phyloP scores from a whole-genome alignment of 805 yeast genomes.

The Metschnikowia bowlesiae region DNA sequence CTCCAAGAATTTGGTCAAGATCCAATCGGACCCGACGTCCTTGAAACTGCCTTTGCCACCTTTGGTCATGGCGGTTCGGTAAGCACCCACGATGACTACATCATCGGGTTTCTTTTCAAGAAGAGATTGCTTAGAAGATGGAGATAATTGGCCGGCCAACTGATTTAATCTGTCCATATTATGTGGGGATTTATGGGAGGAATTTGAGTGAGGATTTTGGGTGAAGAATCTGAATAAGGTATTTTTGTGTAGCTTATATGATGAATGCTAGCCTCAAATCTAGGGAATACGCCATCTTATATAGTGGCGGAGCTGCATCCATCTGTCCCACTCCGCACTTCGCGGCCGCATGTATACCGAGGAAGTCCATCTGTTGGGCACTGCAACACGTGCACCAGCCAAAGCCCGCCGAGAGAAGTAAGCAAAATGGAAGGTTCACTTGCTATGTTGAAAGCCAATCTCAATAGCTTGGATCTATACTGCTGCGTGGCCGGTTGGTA shows the following conservation, averaged over 20 bases:
- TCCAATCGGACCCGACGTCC: conserved; percentile 76
- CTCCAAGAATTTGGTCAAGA: conserved; percentile 60
- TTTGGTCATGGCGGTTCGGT: conserved; percentile 84
- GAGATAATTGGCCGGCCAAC: conserved; percentile 41
- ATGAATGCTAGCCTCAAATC: not conserved
- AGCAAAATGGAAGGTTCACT: too few species aligned
- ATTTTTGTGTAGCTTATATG: not conserved
- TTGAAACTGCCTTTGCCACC: conserved; percentile 86
- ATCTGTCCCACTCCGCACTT: conserved; percentile 13
- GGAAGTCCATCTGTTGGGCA: not conserved
- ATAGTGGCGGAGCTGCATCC: conserved; percentile 8
- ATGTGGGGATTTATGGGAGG: not conserved
- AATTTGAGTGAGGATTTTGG: too few species aligned
- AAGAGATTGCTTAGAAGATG: conserved; percentile 39
- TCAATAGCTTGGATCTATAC: too few species aligned
- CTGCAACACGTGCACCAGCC: not conserved
- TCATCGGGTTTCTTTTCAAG: conserved; percentile 71
- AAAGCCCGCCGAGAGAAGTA: not conserved
- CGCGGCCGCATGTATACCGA: conserved; percentile 3
- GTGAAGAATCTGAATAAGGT: too few species aligned
- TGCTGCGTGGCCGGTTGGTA: too few species aligned
- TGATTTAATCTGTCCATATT: conserved; percentile 45
- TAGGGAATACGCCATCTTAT: conserved; percentile 4
- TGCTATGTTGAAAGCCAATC: too few species aligned
- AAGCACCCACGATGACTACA: conserved; percentile 85